Percentiles rank a stretch among this genome's conserved stretches.
Evolutionary conservation across 1,139 yeast genomes (phyloP).

Genomic region (Zhuliangozyma parablackwelliae): DNA sequence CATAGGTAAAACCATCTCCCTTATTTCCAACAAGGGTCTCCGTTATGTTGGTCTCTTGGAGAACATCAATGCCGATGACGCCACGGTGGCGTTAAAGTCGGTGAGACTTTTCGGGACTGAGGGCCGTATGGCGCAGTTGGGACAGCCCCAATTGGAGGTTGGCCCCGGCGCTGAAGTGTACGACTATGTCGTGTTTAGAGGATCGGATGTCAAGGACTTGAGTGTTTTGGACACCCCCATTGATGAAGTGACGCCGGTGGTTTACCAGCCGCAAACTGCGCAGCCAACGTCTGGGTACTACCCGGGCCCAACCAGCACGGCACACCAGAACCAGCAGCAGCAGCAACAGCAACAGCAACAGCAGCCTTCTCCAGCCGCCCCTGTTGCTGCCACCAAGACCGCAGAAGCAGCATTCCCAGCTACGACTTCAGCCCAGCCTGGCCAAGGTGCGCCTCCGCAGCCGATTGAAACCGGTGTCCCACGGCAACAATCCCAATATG

Average conservation of each 20-base stretch:
- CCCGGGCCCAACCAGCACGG: neutral
- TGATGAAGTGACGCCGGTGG: conserved; percentile 47
- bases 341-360: conserved; percentile 1
- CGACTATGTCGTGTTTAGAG: conserved; percentile 82
- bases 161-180: conserved; percentile 70
- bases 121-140: conserved; percentile 61
- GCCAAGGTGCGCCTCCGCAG: neutral
- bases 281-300: conserved; percentile 12
- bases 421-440: neutral
- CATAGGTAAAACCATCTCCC: conserved; percentile 87
- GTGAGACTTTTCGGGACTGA: conserved; percentile 93
- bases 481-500: neutral
- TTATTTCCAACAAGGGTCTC: conserved; percentile 83
- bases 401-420: neutral
- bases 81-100: conserved; percentile 79
- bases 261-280: conserved; percentile 6
- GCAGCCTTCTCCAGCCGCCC: neutral
- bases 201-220: conserved; percentile 88
- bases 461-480: conserved; percentile 3
- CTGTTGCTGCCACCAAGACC: neutral
- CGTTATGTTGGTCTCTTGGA: conserved; percentile 86
- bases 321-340: conserved; percentile 6
- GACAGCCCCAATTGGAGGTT: conserved; percentile 68
- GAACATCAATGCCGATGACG: conserved; percentile 83
- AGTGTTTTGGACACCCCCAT: conserved; percentile 70